Percentiles rank a stretch among this genome's conserved stretches.
Evolutionary conservation across 169 alveolate species (phyloP).

Genomic region (Cryptosporidium bovis): DNA sequence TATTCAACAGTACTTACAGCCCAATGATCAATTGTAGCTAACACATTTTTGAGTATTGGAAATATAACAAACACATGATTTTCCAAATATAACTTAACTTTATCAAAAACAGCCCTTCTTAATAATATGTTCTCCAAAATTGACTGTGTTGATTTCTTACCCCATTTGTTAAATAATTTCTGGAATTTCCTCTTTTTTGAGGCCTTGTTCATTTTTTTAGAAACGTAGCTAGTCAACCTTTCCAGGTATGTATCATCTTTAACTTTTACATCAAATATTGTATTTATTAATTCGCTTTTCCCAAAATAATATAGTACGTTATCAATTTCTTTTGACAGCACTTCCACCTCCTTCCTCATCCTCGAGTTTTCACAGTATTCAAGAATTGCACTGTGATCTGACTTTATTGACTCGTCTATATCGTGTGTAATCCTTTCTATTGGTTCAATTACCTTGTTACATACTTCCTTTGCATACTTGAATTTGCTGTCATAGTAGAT

Average conservation of each 20-base stretch:
- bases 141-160: background rate
- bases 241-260: conserved; percentile 12
- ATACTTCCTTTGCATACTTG: conserved; percentile 18
- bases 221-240: background rate
- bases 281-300: background rate
- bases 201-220: conserved; percentile 9
- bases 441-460: background rate
- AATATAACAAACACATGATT: conserved; percentile 9
- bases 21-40: background rate
- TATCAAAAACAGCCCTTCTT: conserved; percentile 20
- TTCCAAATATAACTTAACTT: conserved; percentile 1
- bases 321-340: background rate
- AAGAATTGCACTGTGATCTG: background rate
- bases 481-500: conserved; percentile 6
- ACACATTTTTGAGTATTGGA: conserved; percentile 28
- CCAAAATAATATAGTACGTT: background rate
- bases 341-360: background rate
- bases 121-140: conserved; percentile 3
- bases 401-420: background rate
- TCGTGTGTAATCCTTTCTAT: conserved; percentile 12
- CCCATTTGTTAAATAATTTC: conserved; percentile 21
- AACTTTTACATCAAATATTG: conserved; percentile 3
- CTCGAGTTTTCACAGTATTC: conserved; percentile 17
- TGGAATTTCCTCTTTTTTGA: background rate
- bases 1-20: background rate